Conservation (phyloP, 2,329 filamentous ascomycete genomes). For the Calycina herbarum region DNA sequence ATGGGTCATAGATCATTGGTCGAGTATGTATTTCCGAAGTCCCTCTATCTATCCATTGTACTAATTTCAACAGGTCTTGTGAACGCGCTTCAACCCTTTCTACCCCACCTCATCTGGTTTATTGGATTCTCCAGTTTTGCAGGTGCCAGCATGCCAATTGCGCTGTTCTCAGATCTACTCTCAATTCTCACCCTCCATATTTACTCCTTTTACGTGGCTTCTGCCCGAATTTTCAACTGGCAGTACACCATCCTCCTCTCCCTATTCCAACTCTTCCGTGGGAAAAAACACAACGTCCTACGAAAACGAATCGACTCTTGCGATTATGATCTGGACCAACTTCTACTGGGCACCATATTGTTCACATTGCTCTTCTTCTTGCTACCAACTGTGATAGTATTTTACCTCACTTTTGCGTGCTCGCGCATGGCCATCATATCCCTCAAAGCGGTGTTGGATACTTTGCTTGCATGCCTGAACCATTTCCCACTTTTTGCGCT, state of each 20-base stretch:
- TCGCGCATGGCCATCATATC: conserved; percentile 94
- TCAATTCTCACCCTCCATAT: conserved; percentile 93
- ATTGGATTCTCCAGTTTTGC: conserved; percentile 95
- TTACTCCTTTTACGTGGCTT: conserved; percentile 96
- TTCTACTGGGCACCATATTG: conserved; percentile 92
- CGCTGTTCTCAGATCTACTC: conserved; percentile 89
- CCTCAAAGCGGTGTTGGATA: conserved; percentile 88
- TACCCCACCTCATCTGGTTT: conserved; percentile 87
- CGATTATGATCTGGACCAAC: conserved; percentile 96
- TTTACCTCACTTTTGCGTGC: conserved; percentile 93
- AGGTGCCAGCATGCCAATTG: conserved; percentile 94
- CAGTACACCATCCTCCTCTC: conserved; percentile 95
- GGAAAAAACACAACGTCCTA: conserved; percentile 96
- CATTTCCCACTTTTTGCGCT: conserved; percentile 97
- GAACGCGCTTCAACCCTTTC: conserved; percentile 69
- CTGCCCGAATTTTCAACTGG: conserved; percentile 97
- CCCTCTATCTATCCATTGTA: neutral
- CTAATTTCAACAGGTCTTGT: conserved; percentile 61
- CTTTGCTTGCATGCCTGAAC: conserved; percentile 87
- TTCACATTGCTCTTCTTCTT: conserved; percentile 96
- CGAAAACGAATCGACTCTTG: conserved; percentile 98
- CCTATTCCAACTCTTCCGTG: conserved; percentile 97
- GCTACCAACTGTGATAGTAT: conserved; percentile 90
- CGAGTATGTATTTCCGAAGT: conserved; percentile 55
- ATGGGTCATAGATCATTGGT: conserved; percentile 99